phyloP scores from a whole-genome alignment of 169 alveolate species.

The Cryptosporidium canis region DNA sequence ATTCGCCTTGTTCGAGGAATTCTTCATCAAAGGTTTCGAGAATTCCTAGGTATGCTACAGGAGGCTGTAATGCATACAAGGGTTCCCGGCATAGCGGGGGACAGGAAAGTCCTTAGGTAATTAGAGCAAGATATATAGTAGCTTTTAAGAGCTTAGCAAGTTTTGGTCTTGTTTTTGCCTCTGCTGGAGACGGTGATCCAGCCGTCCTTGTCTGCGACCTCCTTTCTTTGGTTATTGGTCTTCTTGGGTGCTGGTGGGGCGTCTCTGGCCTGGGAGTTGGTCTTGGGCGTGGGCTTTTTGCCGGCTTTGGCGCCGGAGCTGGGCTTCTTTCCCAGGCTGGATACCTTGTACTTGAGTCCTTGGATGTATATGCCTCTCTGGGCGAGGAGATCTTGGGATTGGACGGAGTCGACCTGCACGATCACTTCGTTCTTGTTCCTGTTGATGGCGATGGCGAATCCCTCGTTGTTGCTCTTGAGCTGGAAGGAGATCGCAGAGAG shows the following conservation, averaged over 20 bases:
- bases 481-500: conserved; percentile 43
- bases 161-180: background rate
- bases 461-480: conserved; percentile 43
- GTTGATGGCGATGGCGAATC: conserved; percentile 59
- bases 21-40: conserved; percentile 58
- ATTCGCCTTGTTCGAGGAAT: conserved; percentile 56
- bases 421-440: conserved; percentile 27
- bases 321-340: background rate
- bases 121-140: conserved; percentile 4
- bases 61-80: background rate
- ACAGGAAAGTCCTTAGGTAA: background rate
- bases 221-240: background rate
- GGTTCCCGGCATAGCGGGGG: background rate
- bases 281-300: background rate
- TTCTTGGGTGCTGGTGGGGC: background rate
- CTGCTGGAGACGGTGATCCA: conserved; percentile 56
- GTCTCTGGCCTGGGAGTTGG: background rate
- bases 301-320: background rate
- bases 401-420: conserved; percentile 55
- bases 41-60: conserved; percentile 26
- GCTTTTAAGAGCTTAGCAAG: conserved; percentile 2
- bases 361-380: conserved; percentile 65
- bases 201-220: conserved; percentile 40
- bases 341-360: conserved; percentile 47
- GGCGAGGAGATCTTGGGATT: conserved; percentile 43